Evolutionary conservation across 208 protist species (phyloP), one percentile per base, ranked within the genome.

Genomic region (Leishmania aethiopica): DNA sequence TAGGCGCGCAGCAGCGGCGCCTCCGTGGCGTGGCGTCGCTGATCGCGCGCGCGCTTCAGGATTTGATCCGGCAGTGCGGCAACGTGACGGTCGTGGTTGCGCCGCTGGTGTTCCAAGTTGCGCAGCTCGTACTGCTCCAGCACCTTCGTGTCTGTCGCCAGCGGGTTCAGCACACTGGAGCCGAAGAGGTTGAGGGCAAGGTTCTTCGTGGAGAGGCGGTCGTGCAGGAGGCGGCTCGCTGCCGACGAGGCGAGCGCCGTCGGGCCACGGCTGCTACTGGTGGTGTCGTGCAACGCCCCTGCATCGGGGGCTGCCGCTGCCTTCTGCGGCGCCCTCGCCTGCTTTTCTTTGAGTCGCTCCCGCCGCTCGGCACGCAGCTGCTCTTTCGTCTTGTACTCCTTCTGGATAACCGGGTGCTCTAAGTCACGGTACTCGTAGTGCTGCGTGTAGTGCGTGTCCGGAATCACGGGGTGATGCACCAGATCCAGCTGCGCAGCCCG

Each of bases 81-180:
- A 51, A 96, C 89, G 84, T 97, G 94, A 6, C 91, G 91, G 35
- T 95, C 89, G 84, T 96, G 89, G 77, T 97, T 97, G n/a, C 84
- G 88, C 0, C 84, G 84, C 81, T 96, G 91, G 79, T 97, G 94
- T 49, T 94, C 89, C 32, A 92, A 62, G 81, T 92, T 86, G 55
- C 94, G 94, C 83, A 95, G 87, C 82, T 94, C 84, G 81, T 96
- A 96, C 79, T 95, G 91, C 37, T 88, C 82, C 49, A 92, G 86
- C 25, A 97, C 87, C 70, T 79, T 84, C 40, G 86, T 92, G 40
- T 97, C 91, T 8, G 90, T 86, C 22, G 87, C 87, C 49, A 95
- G 69, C 19, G 94, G 94, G 83, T 97, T 95, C 69, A 94, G 81
- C 47, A 95, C 89, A 77, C 90, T 95, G 49, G 86, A 86, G 25